Conservation (phyloP, 164 flowering plant genomes). For the Berberis thunbergii region DNA sequence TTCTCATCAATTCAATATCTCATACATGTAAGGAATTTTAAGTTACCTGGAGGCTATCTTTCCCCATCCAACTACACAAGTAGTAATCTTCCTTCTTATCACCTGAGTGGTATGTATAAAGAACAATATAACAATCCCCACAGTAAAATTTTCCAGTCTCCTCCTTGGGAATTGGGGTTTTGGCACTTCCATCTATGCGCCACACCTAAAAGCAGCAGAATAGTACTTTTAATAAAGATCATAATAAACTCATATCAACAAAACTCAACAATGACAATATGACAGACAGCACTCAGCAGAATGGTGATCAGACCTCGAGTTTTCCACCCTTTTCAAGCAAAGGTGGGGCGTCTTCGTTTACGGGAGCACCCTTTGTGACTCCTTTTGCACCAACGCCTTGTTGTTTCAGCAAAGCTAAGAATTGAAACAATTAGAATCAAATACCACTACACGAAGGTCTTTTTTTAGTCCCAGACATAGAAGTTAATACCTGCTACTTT, state of each 20-base stretch:
- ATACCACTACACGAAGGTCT: not conserved
- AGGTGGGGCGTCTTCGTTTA: slow-evolving; percentile 87
- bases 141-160: slow-evolving; percentile 91
- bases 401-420: slow-evolving; percentile 91
- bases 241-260: not conserved
- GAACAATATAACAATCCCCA: slow-evolving; percentile 95
- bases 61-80: slow-evolving; percentile 91
- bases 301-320: slow-evolving; percentile 51
- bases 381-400: slow-evolving; percentile 91
- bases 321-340: slow-evolving; percentile 92
- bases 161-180: slow-evolving; percentile 73
- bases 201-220: slow-evolving; percentile 54
- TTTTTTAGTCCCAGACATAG: not conserved
- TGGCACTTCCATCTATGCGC: slow-evolving; percentile 85
- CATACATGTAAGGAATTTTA: not conserved
- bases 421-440: slow-evolving; percentile 7
- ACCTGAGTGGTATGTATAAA: slow-evolving; percentile 86
- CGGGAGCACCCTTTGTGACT: slow-evolving; percentile 55
- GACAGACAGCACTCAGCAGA: not conserved
- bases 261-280: not conserved
- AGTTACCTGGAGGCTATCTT: slow-evolving; percentile 85
- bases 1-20: not conserved
- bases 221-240: not conserved
- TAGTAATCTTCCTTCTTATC: slow-evolving; percentile 90
- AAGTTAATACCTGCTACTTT: slow-evolving; percentile 84